Evolutionary conservation across 2,329 filamentous ascomycete genomes (phyloP), one percentile per base, ranked within the genome.

Genomic region (Ophiocordyceps australis): DNA sequence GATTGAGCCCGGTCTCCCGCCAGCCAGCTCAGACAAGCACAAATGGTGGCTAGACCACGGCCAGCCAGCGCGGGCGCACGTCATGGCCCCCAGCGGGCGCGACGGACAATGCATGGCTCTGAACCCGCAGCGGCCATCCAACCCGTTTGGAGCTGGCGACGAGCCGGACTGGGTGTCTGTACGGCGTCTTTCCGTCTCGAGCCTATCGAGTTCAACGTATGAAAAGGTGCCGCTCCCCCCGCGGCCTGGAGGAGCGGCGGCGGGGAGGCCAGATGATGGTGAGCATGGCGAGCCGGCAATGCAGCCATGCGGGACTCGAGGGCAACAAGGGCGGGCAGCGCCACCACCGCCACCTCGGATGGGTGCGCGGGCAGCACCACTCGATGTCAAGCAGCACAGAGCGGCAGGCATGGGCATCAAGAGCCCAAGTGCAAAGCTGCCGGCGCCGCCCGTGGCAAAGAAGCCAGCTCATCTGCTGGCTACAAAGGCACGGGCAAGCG

Each of bases 131-230:
- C 68, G 80, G 24, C 68, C 71, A 9, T 69, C 77, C 1, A 95
- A 95, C 40, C 89, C 89, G 0, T 95, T 91, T 46, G 64, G 62
- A 2, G 57, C 65, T 1, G 73, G 66, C 2, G 62, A 74, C 17
- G 80, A 92, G 46, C 68, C 75, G 8, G 85, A 94, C 40, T 95
- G 89, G 89, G 70, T 92, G 22, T 63, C 62, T 4, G 57, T 75
- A 5, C 61, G 68, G 14, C 54, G 65, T 17, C 52, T 60, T 4
- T 65, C 62, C 1, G 55, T 63, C 0, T 66, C 62, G 3, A 68
- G 59, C 40, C 57, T 71, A 31, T 70, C 65, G 8, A 67, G 58
- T 28, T 71, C 63, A 13, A 64, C 62, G 2, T 71, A 65, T 34
- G 66, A 71, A 35, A 61, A 70, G 30, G 55, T 70, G 30, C 60